A percentile compares a stretch with the other conserved stretches of the same genome.
These are phyloP conservation scores for Ehretia macrophylla DNA, from an alignment of 257 asterid genomes.

Conservation along the genomic window DNA sequence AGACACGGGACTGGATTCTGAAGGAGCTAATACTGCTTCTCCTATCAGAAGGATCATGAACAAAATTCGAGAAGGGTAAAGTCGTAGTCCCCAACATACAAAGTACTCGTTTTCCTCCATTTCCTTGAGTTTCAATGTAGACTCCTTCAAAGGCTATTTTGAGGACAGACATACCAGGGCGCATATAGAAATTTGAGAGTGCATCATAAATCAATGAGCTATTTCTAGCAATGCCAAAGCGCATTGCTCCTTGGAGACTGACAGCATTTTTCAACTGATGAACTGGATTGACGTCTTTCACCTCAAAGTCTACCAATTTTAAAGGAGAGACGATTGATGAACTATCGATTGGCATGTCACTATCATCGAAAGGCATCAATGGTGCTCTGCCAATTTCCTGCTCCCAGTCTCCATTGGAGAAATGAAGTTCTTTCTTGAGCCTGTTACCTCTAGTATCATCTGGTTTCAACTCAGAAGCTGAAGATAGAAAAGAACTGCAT, in stretches of 20 bases:
- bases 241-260: too few species aligned
- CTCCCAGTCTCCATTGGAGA: too few species aligned
- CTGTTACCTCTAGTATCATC: too few species aligned
- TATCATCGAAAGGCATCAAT: constrained; percentile 8
- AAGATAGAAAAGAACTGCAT: too few species aligned
- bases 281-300: too few species aligned
- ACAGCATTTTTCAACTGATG: too few species aligned
- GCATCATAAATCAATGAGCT: background rate
- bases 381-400: background rate
- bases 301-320: too few species aligned
- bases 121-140: constrained; percentile 3
- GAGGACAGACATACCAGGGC: constrained; percentile 4
- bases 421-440: too few species aligned
- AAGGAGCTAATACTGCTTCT: background rate
- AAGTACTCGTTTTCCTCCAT: constrained; percentile 5
- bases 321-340: too few species aligned
- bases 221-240: too few species aligned
- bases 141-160: constrained; percentile 13
- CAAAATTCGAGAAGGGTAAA: constrained; percentile 3
- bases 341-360: constrained; percentile 11
- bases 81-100: constrained; percentile 14
- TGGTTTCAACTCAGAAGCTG: too few species aligned
- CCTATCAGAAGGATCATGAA: background rate
- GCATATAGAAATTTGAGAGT: constrained; percentile 3
- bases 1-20: background rate